These are phyloP conservation scores for Darksidea phi DNA, from an alignment of 495 filamentous ascomycete genomes.

Conservation along the genomic window DNA sequence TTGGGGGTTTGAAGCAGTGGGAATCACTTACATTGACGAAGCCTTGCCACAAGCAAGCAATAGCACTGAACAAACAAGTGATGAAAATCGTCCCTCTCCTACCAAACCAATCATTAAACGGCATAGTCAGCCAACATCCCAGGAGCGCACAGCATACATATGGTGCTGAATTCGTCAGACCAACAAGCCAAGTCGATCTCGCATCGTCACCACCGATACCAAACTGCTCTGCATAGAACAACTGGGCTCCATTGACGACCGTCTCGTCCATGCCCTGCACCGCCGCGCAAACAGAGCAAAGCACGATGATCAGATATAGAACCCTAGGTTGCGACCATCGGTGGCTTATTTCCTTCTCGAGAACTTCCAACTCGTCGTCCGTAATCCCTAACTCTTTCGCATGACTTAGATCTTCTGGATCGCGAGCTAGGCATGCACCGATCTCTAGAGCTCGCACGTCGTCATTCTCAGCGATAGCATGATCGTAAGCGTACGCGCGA, in stretches of 20 bases:
- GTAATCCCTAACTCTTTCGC: slow-evolving; percentile 20
- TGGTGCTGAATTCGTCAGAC: slow-evolving; percentile 62
- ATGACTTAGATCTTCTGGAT: slow-evolving; percentile 46
- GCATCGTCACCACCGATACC: slow-evolving; percentile 54
- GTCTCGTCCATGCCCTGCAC: slow-evolving; percentile 73
- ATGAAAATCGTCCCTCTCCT: slow-evolving; percentile 83
- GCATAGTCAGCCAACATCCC: slow-evolving; percentile 81
- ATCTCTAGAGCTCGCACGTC: slow-evolving; percentile 70
- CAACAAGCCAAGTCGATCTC: slow-evolving; percentile 58
- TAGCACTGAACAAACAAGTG: slow-evolving; percentile 62
- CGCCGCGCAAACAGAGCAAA: slow-evolving; percentile 63
- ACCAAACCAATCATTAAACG: slow-evolving; percentile 75
- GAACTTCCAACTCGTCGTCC: slow-evolving; percentile 21
- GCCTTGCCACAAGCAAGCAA: slow-evolving; percentile 75
- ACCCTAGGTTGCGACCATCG: slow-evolving; percentile 37
- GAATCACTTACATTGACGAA: slow-evolving; percentile 53
- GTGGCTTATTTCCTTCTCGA: slow-evolving; percentile 21
- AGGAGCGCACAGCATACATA: slow-evolving; percentile 76
- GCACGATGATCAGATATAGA: slow-evolving; percentile 65
- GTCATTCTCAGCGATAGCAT: slow-evolving; percentile 60
- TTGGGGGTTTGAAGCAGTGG: neutral
- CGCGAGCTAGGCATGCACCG: slow-evolving; percentile 69
- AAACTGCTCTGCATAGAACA: slow-evolving; percentile 65
- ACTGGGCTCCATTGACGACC: slow-evolving; percentile 74
- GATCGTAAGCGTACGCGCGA: slow-evolving; percentile 61